Conservation (phyloP, 2,329 filamentous ascomycete genomes). For the Sodiomyces alkalinus region DNA sequence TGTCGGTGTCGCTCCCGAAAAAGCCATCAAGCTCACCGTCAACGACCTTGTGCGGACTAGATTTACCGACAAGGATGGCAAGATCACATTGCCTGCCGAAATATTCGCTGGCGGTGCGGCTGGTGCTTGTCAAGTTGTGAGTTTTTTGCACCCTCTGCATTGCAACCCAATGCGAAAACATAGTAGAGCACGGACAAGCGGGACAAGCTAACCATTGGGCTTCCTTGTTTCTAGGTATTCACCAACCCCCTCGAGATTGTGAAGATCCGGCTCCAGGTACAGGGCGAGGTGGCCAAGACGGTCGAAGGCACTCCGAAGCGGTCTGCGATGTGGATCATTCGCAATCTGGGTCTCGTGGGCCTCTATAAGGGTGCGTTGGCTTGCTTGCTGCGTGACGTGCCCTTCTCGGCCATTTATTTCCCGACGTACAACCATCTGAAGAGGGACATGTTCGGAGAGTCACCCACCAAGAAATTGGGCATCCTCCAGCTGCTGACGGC, state of each 20-base stretch:
- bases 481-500: conserved; percentile 83
- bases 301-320: conserved; percentile 71
- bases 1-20: conserved; percentile 95
- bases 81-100: conserved; percentile 58
- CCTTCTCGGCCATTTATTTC: conserved; percentile 98
- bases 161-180: conserved; percentile 1
- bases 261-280: conserved; percentile 95
- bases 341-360: conserved; percentile 83
- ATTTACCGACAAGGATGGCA: conserved; percentile 58
- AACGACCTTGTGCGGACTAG: conserved; percentile 78
- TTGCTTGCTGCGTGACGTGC: conserved; percentile 87
- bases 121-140: conserved; percentile 89
- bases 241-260: conserved; percentile 98
- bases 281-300: conserved; percentile 86
- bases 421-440: conserved; percentile 92
- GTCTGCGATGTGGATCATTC: conserved; percentile 94
- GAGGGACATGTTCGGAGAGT: conserved; percentile 85
- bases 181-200: too few species aligned
- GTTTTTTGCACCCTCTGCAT: too few species aligned
- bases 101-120: conserved; percentile 78
- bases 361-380: conserved; percentile 95
- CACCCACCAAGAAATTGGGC: conserved; percentile 71
- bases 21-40: conserved; percentile 97
- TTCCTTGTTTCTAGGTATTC: conserved; percentile 51
- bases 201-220: conserved; percentile 4